Conservation (phyloP, 164 flowering plant species). For the Euptelea pleiosperma region DNA sequence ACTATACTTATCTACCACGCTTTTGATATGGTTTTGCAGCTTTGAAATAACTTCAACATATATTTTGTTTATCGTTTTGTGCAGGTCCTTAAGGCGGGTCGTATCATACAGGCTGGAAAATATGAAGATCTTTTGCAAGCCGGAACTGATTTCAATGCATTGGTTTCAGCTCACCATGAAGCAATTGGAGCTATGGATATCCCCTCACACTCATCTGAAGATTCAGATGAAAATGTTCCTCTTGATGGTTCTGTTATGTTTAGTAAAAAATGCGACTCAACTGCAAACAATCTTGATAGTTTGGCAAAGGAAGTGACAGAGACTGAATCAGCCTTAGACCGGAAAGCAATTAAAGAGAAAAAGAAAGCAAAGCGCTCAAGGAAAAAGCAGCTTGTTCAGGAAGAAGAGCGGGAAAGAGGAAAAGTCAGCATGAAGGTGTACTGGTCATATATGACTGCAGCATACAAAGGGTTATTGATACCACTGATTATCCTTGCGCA, state of each 20-base stretch:
- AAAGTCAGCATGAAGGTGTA: constrained; percentile 91
- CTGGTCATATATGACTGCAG: constrained; percentile 93
- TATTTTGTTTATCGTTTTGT: constrained; percentile 7
- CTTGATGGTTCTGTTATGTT: constrained; percentile 24
- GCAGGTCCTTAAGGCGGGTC: constrained; percentile 91
- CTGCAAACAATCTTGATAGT: constrained; percentile 37
- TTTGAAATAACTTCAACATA: constrained; percentile 1
- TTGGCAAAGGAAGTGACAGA: constrained; percentile 65
- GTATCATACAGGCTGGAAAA: constrained; percentile 87
- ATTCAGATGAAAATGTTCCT: constrained; percentile 49
- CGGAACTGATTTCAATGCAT: constrained; percentile 81
- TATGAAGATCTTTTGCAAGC: constrained; percentile 91
- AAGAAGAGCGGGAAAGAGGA: constrained; percentile 94
- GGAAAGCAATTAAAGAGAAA: constrained; percentile 77
- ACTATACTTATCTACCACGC: no score
- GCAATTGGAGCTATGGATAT: constrained; percentile 93
- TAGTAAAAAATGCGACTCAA: constrained; percentile 35
- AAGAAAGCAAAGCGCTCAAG: constrained; percentile 82
- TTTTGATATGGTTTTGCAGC: neutral
- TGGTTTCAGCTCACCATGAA: constrained; percentile 91
- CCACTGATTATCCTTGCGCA: constrained; percentile 86
- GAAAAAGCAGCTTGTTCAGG: constrained; percentile 96
- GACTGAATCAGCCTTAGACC: constrained; percentile 50
- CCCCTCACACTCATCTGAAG: constrained; percentile 50
- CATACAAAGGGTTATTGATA: constrained; percentile 80